These are phyloP conservation scores for Taiwanofungus camphoratus DNA, from an alignment of 1,284 basidiomycete species.

Conservation along the genomic window DNA sequence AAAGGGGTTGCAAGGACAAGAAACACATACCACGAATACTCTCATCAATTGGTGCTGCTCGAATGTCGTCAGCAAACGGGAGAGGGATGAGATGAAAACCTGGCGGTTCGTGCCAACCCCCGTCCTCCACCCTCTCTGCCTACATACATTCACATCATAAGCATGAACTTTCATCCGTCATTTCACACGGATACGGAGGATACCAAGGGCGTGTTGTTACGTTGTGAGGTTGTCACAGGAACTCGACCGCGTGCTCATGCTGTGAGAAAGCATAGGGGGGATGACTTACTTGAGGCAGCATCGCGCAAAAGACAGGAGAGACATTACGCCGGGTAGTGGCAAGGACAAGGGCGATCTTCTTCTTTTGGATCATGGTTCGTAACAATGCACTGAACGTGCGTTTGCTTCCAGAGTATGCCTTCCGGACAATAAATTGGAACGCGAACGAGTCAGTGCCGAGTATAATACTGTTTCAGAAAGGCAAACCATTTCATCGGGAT, in stretches of 20 bases:
- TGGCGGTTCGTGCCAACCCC: slow-evolving; percentile 77
- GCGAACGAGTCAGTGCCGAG: background rate
- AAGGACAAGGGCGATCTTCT: slow-evolving; percentile 78
- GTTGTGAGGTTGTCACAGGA: background rate
- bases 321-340: slow-evolving; percentile 70
- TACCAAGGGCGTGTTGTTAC: background rate
- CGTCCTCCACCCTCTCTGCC: slow-evolving; percentile 70
- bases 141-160: slow-evolving; percentile 24
- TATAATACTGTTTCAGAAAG: background rate
- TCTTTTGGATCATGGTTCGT: slow-evolving; percentile 76
- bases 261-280: slow-evolving; percentile 1
- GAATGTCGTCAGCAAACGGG: slow-evolving; percentile 93
- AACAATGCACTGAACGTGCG: slow-evolving; percentile 88
- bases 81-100: slow-evolving; percentile 91
- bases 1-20: too few relatives aligned
- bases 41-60: slow-evolving; percentile 61
- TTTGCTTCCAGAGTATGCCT: slow-evolving; percentile 87
- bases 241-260: slow-evolving; percentile 4
- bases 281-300: slow-evolving; percentile 76
- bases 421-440: background rate
- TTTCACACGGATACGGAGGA: background rate
- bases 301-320: slow-evolving; percentile 76
- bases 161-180: slow-evolving; percentile 1
- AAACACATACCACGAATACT: slow-evolving; percentile 45
- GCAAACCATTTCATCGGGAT: slow-evolving; percentile 83